Base-by-base conservation (phyloP, 129 eudicot genomes). In the Arctium lappa region DNA sequence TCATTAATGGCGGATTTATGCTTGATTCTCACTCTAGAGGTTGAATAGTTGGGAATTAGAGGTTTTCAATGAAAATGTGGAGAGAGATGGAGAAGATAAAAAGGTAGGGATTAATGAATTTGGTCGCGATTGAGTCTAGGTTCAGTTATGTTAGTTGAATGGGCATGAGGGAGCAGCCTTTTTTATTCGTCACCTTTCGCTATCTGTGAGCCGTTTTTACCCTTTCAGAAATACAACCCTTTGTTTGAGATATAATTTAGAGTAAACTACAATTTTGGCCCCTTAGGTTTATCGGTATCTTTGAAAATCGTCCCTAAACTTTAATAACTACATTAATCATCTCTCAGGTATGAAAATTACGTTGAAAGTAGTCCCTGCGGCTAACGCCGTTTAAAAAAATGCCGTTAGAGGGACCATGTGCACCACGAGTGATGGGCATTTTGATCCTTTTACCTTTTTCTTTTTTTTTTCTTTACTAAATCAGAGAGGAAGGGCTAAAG, bases 51-150 rank as follows among this genome's bases (percentile, higher is more conserved):
- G 46, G 27, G 60, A 62, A 56, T 6, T 16, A 3, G 81, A 77
- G 81, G n/a, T 37, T 69, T 60, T 66, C 80, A 78, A 77, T 74
- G 83, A 63, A 62, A 72, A 62, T 15, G 73, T 65, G 50, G 77
- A 34, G 39, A 9, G 84, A 68, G 50, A 29, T 3, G 27, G 73
- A 60, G 85, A 70, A 38, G 80, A 72, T 66, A 71, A 86, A 40
- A 75, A 18, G 37, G 80, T 38, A 77, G 65, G 79, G 80, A 44
- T 22, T 42, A 77, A 73, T 84, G 94, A 90, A 86, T 32, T 32
- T 86, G 85, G 90, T 56, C 78, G 90, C 60, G 37, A 79, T 44
- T 1, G 8, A 0, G 84, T 39, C 73, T 5, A 34, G 38, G 71
- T 88, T 79, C 91, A 81, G 22, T 72, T 27, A 15, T 6, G 65